phyloP scores from a whole-genome alignment of 805 yeast species.

The Lipomyces yamadae region DNA sequence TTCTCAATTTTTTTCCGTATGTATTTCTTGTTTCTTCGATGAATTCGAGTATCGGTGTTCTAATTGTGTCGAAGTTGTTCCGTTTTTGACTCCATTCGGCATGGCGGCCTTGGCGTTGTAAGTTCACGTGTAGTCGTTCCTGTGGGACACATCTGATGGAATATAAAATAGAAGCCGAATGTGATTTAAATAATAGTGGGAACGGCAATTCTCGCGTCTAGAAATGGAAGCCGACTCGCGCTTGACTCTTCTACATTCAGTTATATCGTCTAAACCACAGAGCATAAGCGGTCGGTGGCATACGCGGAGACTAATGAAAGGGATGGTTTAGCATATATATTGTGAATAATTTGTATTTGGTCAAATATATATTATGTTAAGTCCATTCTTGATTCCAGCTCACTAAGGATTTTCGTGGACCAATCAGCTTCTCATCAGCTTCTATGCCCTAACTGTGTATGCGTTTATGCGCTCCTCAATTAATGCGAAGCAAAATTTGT shows the following conservation, averaged over 20 bases:
- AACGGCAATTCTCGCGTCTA: background rate
- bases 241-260: background rate
- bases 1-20: conserved; percentile 31
- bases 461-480: no score
- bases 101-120: conserved; percentile 37
- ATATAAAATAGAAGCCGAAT: conserved; percentile 27
- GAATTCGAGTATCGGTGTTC: background rate
- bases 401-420: no score
- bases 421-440: no score
- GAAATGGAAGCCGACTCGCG: background rate
- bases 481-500: no score
- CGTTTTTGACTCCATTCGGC: conserved; percentile 37
- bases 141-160: conserved; percentile 6
- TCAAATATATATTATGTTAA: background rate
- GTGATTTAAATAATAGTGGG: conserved; percentile 10
- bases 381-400: no score
- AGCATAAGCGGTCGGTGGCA: background rate
- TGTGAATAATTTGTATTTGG: no score
- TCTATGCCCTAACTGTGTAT: no score
- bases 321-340: background rate
- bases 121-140: conserved; percentile 10
- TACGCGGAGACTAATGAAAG: background rate
- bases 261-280: background rate
- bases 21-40: conserved; percentile 6
- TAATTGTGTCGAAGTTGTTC: conserved; percentile 25